Evolutionary conservation across 2,329 filamentous ascomycete species (phyloP).

Genomic region (Monosporascus cannonballus): DNA sequence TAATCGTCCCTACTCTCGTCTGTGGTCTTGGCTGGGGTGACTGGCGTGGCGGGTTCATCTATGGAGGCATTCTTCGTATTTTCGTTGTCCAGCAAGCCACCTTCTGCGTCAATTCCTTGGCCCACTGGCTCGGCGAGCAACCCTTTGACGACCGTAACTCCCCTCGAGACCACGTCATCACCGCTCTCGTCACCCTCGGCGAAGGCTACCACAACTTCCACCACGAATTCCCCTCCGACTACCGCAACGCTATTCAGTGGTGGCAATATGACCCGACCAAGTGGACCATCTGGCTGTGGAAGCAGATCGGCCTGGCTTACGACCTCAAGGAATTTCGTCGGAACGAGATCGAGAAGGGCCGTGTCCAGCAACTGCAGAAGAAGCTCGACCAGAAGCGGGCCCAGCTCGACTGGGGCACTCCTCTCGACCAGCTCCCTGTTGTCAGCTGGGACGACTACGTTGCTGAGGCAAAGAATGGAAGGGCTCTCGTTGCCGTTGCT

Average conservation of each 20-base stretch:
- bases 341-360: constrained; percentile 65
- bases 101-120: constrained; percentile 48
- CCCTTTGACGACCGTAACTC: constrained; percentile 68
- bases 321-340: constrained; percentile 61
- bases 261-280: constrained; percentile 68
- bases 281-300: constrained; percentile 63
- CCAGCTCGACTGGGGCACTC: constrained; percentile 59
- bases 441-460: constrained; percentile 57
- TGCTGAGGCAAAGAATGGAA: constrained; percentile 57
- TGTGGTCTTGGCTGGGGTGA: constrained; percentile 42
- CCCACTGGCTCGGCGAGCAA: constrained; percentile 54
- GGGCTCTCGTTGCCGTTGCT: constrained; percentile 53
- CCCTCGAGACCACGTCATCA: constrained; percentile 62
- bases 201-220: constrained; percentile 72
- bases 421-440: constrained; percentile 43
- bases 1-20: constrained; percentile 41
- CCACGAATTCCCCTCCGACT: constrained; percentile 66
- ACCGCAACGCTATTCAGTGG: constrained; percentile 66
- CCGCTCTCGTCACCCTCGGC: constrained; percentile 59
- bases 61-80: constrained; percentile 44
- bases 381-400: constrained; percentile 60
- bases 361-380: constrained; percentile 61
- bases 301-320: constrained; percentile 60
- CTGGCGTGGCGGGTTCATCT: constrained; percentile 43
- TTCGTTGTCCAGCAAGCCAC: constrained; percentile 47